Percentiles rank a stretch among this genome's conserved stretches.
These are phyloP conservation scores for Xylaria longipes DNA, from an alignment of 495 filamentous ascomycete genomes.

Conservation along the genomic window DNA sequence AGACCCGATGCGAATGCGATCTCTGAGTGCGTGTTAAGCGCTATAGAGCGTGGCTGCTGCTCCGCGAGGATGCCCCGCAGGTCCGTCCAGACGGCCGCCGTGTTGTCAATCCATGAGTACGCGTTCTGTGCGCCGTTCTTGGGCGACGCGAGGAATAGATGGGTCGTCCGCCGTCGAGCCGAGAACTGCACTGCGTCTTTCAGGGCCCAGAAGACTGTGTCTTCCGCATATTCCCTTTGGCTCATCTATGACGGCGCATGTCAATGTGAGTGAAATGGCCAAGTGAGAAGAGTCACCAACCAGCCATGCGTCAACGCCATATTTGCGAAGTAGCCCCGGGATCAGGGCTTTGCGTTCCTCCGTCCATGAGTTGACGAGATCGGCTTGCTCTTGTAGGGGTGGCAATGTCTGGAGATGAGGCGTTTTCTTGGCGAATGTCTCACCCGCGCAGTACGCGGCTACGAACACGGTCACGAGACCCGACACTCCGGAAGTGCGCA, in stretches of 20 bases:
- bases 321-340: constrained; percentile 48
- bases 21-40: constrained; percentile 48
- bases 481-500: constrained; percentile 32
- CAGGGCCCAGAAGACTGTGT: constrained; percentile 57
- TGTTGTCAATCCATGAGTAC: constrained; percentile 55
- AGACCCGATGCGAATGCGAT: constrained; percentile 52
- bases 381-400: constrained; percentile 49
- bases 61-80: constrained; percentile 39
- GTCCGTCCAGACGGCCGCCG: constrained; percentile 45
- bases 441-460: background rate
- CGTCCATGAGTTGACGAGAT: constrained; percentile 50
- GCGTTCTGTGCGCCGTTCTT: constrained; percentile 28
- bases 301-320: constrained; percentile 56
- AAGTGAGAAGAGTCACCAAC: constrained; percentile 33
- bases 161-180: constrained; percentile 51
- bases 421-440: constrained; percentile 30
- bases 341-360: constrained; percentile 46
- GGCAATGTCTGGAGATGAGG: constrained; percentile 48
- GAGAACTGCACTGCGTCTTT: constrained; percentile 52
- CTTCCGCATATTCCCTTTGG: constrained; percentile 57
- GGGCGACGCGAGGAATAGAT: constrained; percentile 49
- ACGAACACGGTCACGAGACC: constrained; percentile 26
- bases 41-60: constrained; percentile 44
- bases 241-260: constrained; percentile 43
- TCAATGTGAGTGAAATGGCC: background rate